phyloP scores from a whole-genome alignment of 129 eudicot species.

The Calendula officinalis region DNA sequence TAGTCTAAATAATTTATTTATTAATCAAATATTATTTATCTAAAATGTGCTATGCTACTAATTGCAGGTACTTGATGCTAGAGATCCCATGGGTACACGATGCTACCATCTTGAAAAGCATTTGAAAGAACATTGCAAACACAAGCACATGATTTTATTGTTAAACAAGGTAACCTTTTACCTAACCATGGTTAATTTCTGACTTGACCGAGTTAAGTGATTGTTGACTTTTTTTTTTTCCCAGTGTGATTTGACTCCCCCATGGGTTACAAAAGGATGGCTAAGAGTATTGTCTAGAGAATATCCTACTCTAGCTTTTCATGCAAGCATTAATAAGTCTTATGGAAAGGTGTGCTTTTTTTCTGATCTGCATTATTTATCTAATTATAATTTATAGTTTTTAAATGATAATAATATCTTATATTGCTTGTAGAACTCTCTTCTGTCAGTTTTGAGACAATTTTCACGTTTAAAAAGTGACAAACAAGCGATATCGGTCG shows the following conservation, averaged over 20 bases:
- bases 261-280: constrained; percentile 99
- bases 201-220: background rate
- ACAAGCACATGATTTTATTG: constrained; percentile 80
- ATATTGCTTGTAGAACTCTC: constrained; percentile 65
- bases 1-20: background rate
- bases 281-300: constrained; percentile 79
- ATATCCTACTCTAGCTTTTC: constrained; percentile 91
- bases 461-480: constrained; percentile 89
- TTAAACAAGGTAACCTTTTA: constrained; percentile 64
- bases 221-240: background rate
- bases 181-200: background rate
- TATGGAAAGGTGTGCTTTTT: constrained; percentile 72
- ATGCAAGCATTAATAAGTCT: constrained; percentile 92
- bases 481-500: constrained; percentile 97
- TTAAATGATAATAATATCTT: constrained; percentile 2
- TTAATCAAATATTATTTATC: too few species aligned
- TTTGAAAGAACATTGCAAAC: constrained; percentile 83
- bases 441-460: constrained; percentile 83
- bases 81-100: constrained; percentile 96
- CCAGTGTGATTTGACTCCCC: constrained; percentile 97
- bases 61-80: constrained; percentile 88
- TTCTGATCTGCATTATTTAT: background rate
- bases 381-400: background rate
- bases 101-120: constrained; percentile 95
- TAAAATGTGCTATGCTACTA: too few species aligned